Evolutionary conservation across 129 eudicot species (phyloP).

Genomic region (Saussurea involucrata): DNA sequence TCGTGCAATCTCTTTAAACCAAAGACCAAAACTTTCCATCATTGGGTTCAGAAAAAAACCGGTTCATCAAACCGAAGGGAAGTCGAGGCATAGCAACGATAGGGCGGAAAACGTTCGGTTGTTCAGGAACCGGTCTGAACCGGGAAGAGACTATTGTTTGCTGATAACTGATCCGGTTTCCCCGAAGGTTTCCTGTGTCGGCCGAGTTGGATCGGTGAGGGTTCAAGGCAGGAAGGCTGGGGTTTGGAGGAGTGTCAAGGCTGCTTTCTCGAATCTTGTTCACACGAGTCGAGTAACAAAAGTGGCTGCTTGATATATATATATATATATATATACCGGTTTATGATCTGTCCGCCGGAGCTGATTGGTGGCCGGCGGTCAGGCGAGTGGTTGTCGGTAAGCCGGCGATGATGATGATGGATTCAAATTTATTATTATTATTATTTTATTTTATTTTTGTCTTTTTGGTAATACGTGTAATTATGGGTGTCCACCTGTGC

Average conservation of each 20-base stretch:
- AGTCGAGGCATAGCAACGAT: neutral
- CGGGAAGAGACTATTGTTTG: slow-evolving; percentile 36
- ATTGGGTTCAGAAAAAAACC: slow-evolving; percentile 34
- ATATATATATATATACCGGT: slow-evolving; percentile 1
- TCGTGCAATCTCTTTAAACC: slow-evolving; percentile 20
- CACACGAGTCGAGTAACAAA: slow-evolving; percentile 23
- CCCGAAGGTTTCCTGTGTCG: slow-evolving; percentile 56
- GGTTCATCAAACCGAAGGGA: slow-evolving; percentile 10
- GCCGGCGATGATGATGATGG: neutral
- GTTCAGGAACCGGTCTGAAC: slow-evolving; percentile 59
- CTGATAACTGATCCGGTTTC: slow-evolving; percentile 50
- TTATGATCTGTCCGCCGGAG: neutral
- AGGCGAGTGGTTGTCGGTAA: slow-evolving; percentile 4
- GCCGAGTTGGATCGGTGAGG: slow-evolving; percentile 46
- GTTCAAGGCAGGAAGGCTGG: slow-evolving; percentile 24
- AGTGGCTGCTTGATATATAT: neutral
- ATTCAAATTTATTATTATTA: neutral
- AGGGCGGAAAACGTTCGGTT: slow-evolving; percentile 17
- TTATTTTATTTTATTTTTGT: neutral
- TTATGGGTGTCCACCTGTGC: slow-evolving; percentile 5
- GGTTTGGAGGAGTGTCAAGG: slow-evolving; percentile 36
- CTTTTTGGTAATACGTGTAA: slow-evolving; percentile 19
- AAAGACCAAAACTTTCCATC: slow-evolving; percentile 33
- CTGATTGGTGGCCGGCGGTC: slow-evolving; percentile 3
- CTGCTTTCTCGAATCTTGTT: slow-evolving; percentile 31